A percentile compares a stretch with the other conserved stretches of the same genome.
Conservation (phyloP, 805 yeast genomes). For the Schizosaccharomyces lindneri region DNA sequence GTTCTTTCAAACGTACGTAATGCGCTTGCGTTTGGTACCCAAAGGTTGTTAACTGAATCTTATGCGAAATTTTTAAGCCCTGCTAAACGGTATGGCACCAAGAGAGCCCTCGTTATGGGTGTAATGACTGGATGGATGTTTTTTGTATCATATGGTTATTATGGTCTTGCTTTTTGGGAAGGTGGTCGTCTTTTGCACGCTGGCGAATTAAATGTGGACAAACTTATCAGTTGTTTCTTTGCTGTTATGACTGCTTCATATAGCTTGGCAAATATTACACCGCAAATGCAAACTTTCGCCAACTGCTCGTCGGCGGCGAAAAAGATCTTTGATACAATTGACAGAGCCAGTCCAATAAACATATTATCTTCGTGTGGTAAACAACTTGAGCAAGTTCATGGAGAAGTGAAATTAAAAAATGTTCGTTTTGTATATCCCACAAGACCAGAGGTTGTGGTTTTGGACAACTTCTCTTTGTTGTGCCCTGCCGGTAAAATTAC, state of each 20-base stretch:
- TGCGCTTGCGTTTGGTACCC: constrained; percentile 21
- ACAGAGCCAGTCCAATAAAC: constrained; percentile 20
- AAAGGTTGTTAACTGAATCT: constrained; percentile 14
- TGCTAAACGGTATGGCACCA: constrained; percentile 10
- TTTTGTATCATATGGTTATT: constrained; percentile 15
- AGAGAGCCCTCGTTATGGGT: constrained; percentile 13
- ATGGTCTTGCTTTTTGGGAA: constrained; percentile 21
- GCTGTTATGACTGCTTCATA: constrained; percentile 15
- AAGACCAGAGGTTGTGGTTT: constrained; percentile 12
- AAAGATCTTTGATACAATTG: constrained; percentile 20
- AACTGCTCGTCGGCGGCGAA: constrained; percentile 19
- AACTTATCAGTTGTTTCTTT: constrained; percentile 14
- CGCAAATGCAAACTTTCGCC: constrained; percentile 17
- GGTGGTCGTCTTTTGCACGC: constrained; percentile 17
- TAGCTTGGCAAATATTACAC: constrained; percentile 17
- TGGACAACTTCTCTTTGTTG: constrained; percentile 10
- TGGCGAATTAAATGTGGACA: constrained; percentile 14
- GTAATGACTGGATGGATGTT: constrained; percentile 17
- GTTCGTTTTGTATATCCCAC: constrained; percentile 13
- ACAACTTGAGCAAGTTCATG: constrained; percentile 12
- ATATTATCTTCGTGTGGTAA: constrained; percentile 11
- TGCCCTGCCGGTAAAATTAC: constrained; percentile 61
- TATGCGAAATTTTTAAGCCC: constrained; percentile 13
- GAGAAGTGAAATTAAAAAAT: constrained; percentile 15
- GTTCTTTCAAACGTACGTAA: constrained; percentile 17